phyloP scores from a whole-genome alignment of 345 rosid species.

The Citrus sinensis region DNA sequence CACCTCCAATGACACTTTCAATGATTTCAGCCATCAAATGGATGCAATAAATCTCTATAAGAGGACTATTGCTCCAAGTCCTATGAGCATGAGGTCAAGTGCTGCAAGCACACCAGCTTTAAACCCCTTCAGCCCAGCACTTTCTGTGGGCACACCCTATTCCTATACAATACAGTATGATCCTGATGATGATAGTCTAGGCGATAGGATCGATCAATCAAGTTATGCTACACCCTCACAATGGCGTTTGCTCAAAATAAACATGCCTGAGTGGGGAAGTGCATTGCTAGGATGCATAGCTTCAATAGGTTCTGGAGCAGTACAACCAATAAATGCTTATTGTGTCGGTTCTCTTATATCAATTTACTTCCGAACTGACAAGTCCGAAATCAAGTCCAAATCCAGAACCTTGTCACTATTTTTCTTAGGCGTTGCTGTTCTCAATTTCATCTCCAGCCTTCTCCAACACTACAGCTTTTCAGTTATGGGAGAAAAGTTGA shows the following conservation, averaged over 20 bases:
- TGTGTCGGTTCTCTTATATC: conserved; percentile 58
- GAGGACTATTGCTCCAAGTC: conserved; percentile 36
- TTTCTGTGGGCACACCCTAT: conserved; percentile 57
- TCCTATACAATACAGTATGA: conserved; percentile 45
- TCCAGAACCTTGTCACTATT: conserved; percentile 42
- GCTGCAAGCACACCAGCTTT: conserved; percentile 37
- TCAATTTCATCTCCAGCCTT: conserved; percentile 45
- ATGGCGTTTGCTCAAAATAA: conserved; percentile 60
- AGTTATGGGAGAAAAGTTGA: conserved; percentile 63
- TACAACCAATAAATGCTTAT: conserved; percentile 69
- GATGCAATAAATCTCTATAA: conserved; percentile 27
- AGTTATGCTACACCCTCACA: conserved; percentile 48
- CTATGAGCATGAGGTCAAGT: conserved; percentile 42
- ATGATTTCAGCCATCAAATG: conserved; percentile 11
- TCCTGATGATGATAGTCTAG: conserved; percentile 31
- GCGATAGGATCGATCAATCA: conserved; percentile 18
- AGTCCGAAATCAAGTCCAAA: conserved; percentile 39
- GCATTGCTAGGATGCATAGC: conserved; percentile 56
- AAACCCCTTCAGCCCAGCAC: conserved; percentile 54
- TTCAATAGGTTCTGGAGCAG: conserved; percentile 59
- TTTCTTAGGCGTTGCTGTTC: conserved; percentile 50
- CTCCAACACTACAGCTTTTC: conserved; percentile 62
- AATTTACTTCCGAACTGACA: conserved; percentile 41
- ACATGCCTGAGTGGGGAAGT: conserved; percentile 45
- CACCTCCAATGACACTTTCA: conserved; percentile 7